A percentile compares a stretch with the other conserved stretches of the same genome.
Evolutionary conservation across 164 flowering plant species (phyloP).

Genomic region (Magnolia officinalis): DNA sequence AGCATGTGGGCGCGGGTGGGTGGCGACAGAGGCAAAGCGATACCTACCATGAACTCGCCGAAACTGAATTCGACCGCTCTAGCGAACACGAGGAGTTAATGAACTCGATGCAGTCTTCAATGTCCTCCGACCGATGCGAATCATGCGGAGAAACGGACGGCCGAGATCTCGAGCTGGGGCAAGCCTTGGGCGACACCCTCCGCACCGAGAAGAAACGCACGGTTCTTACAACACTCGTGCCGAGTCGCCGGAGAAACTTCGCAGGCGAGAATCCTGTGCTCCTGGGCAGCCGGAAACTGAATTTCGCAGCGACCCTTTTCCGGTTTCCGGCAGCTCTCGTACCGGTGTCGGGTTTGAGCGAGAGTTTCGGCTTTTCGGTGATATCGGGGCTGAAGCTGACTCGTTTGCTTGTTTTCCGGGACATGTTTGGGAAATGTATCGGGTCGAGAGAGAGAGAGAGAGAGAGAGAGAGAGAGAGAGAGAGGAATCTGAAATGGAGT

Average conservation of each 20-base stretch:
- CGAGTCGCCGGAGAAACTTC: slow-evolving; percentile 32
- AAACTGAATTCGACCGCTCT: slow-evolving; percentile 35
- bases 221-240: slow-evolving; percentile 37
- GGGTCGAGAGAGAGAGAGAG: too few species aligned
- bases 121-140: slow-evolving; percentile 53
- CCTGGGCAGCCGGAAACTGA: slow-evolving; percentile 28
- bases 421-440: slow-evolving; percentile 24
- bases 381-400: slow-evolving; percentile 28
- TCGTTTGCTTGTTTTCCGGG: slow-evolving; percentile 27
- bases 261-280: slow-evolving; percentile 27
- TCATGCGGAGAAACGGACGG: slow-evolving; percentile 36
- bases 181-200: slow-evolving; percentile 28
- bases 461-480: too few species aligned
- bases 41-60: background rate
- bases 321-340: slow-evolving; percentile 19
- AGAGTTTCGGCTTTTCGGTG: slow-evolving; percentile 22
- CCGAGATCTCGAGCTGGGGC: slow-evolving; percentile 31
- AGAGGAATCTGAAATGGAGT: too few species aligned
- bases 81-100: slow-evolving; percentile 53
- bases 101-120: slow-evolving; percentile 69
- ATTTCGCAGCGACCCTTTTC: slow-evolving; percentile 22
- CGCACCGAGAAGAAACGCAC: slow-evolving; percentile 28
- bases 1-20: too few species aligned
- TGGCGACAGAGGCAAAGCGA: too few species aligned
- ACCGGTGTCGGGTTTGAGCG: slow-evolving; percentile 12